phyloP scores from a whole-genome alignment of 768 basidiomycete genomes.

The Sporobolomyces phaffii region DNA sequence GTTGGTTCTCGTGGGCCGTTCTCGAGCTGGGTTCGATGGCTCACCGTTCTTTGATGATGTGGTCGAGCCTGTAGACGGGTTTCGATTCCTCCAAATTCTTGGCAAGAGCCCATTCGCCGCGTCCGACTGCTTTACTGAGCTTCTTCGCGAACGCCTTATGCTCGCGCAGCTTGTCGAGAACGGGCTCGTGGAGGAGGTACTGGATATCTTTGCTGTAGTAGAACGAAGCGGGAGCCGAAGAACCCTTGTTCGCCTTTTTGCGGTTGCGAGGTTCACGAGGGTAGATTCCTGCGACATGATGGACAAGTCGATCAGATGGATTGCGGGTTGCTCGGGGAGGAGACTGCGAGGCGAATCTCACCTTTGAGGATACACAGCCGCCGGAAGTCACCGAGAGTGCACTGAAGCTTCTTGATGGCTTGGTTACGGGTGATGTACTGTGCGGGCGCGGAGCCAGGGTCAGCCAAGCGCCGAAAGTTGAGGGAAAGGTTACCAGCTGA shows the following conservation, averaged over 20 bases:
- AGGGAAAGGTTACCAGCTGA: no score
- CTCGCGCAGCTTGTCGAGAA: conserved; percentile 84
- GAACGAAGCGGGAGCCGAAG: conserved; percentile 91
- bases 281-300: conserved; percentile 67
- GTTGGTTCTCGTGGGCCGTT: no score
- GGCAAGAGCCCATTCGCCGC: conserved; percentile 90
- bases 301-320: conserved; percentile 5
- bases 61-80: conserved; percentile 84
- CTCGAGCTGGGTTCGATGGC: background rate
- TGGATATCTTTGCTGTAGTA: conserved; percentile 98
- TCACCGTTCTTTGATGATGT: conserved; percentile 94
- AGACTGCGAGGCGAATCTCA: conserved; percentile 50
- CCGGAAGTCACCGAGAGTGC: conserved; percentile 92
- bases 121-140: conserved; percentile 80
- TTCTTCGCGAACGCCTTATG: conserved; percentile 99
- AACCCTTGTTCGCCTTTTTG: conserved; percentile 95
- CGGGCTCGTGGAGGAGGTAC: conserved; percentile 92
- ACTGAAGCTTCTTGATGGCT: conserved; percentile 91
- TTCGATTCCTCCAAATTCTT: conserved; percentile 81
- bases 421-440: conserved; percentile 69
- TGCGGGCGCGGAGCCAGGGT: background rate
- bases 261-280: conserved; percentile 87
- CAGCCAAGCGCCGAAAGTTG: background rate
- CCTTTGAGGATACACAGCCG: conserved; percentile 96
- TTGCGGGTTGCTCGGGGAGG: conserved; percentile 4